Percentiles rank a stretch among this genome's conserved stretches.
Conservation (phyloP, 805 yeast genomes). For the Candida broadrunensis region DNA sequence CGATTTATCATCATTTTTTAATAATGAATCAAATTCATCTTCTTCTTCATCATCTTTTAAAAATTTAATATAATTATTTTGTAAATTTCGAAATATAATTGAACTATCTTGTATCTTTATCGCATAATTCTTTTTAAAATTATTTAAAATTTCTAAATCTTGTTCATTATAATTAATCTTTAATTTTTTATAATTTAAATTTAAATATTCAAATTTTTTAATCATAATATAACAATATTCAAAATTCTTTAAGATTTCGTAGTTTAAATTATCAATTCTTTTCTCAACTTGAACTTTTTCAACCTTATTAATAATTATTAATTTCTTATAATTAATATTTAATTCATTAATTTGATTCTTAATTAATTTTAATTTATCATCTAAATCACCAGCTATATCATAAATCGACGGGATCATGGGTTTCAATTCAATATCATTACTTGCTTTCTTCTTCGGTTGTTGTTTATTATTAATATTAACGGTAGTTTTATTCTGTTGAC, state of each 20-base stretch:
- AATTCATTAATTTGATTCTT: conserved; percentile 55
- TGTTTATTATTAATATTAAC: conserved; percentile 12
- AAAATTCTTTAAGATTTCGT: conserved; percentile 67
- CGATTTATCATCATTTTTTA: conserved; percentile 3
- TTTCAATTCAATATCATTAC: conserved; percentile 51
- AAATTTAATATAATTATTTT: conserved; percentile 83
- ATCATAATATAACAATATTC: conserved; percentile 77
- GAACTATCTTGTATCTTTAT: conserved; percentile 76
- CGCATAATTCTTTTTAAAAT: conserved; percentile 83
- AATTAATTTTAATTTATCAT: conserved; percentile 54
- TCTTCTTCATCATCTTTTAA: conserved; percentile 73
- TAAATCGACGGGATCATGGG: conserved; percentile 76
- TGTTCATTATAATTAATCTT: conserved; percentile 36
- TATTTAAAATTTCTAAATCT: conserved; percentile 67
- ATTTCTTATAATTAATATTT: conserved; percentile 71
- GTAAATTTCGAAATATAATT: conserved; percentile 78
- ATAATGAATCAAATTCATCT: conserved; percentile 7
- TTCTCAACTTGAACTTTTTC: conserved; percentile 76
- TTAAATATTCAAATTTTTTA: conserved; percentile 53
- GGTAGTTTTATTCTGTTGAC: conserved; percentile 20
- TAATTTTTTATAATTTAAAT: conserved; percentile 39
- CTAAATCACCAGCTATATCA: conserved; percentile 71
- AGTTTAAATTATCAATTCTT: conserved; percentile 75
- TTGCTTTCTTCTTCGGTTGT: background rate
- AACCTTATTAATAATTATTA: conserved; percentile 73